These are phyloP conservation scores for Porogramme epimiltina DNA, from an alignment of 1,284 basidiomycete genomes.

Conservation along the genomic window DNA sequence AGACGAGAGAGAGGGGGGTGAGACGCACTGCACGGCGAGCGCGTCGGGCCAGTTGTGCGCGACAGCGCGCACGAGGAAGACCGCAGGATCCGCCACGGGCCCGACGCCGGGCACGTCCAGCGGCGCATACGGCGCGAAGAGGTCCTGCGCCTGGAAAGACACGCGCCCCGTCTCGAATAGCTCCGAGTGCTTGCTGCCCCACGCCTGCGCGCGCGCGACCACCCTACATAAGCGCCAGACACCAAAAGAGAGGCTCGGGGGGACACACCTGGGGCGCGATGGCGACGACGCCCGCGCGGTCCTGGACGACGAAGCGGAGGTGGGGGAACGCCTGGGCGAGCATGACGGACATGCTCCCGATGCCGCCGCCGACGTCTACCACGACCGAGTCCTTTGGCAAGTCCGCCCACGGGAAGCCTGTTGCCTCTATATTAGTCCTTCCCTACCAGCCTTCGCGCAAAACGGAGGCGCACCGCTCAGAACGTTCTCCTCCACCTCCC, in stretches of 20 bases:
- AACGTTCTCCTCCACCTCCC: constrained; percentile 21
- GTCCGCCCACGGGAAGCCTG: constrained; percentile 66
- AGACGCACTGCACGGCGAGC: constrained; percentile 8
- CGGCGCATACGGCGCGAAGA: constrained; percentile 17
- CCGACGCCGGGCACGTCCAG: constrained; percentile 14
- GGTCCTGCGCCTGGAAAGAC: constrained; percentile 18
- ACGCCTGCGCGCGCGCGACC: constrained; percentile 3
- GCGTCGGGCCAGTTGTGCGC: constrained; percentile 25
- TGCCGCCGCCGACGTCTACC: constrained; percentile 35
- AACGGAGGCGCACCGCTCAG: constrained; percentile 18
- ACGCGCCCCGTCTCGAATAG: constrained; percentile 13
- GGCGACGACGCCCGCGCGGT: constrained; percentile 31
- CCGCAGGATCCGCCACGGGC: constrained; percentile 11
- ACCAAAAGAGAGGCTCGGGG: background rate
- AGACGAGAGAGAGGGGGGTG: no score
- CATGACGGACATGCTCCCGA: constrained; percentile 25
- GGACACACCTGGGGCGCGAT: constrained; percentile 20
- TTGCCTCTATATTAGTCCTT: no score
- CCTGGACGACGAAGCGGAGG: constrained; percentile 33
- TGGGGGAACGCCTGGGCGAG: constrained; percentile 25
- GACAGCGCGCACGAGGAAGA: constrained; percentile 22
- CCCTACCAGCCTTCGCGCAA: no score
- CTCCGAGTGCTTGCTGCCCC: constrained; percentile 17
- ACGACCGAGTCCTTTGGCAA: constrained; percentile 50
- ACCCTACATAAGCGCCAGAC: background rate